A percentile compares a stretch with the other conserved stretches of the same genome.
Evolutionary conservation across 208 protist species (phyloP).

Genomic region (Trichomonas tenax): DNA sequence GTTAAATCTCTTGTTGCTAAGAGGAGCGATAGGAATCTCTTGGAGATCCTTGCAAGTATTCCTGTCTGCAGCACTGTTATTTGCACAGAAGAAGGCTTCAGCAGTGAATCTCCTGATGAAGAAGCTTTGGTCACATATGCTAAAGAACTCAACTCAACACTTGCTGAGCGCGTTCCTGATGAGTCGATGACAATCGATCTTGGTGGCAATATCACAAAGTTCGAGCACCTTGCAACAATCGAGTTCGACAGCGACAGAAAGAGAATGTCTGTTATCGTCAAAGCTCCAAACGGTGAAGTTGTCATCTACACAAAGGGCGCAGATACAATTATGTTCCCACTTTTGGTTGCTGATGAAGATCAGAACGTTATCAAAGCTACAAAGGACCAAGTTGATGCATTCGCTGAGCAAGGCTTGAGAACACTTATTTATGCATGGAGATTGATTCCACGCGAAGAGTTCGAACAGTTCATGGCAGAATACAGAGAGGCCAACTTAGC

Average conservation of each 20-base stretch:
- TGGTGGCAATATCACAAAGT: neutral
- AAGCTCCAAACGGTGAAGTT: conserved; percentile 49
- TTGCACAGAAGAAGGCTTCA: neutral
- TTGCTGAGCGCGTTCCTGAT: neutral
- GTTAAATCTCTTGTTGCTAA: neutral
- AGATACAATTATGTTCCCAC: conserved; percentile 48
- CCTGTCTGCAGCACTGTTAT: neutral
- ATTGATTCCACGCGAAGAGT: neutral
- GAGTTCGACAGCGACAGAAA: conserved; percentile 90
- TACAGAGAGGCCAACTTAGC: neutral
- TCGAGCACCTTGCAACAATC: conserved; percentile 51
- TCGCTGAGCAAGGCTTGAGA: conserved; percentile 24
- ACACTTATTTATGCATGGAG: conserved; percentile 28
- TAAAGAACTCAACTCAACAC: neutral
- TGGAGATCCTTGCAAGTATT: neutral
- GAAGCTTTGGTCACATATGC: neutral
- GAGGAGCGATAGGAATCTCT: neutral
- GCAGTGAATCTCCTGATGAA: neutral
- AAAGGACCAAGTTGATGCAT: conserved; percentile 20
- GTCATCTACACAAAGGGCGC: conserved; percentile 88
- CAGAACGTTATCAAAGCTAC: conserved; percentile 6
- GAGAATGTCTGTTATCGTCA: conserved; percentile 92
- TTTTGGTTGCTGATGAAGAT: neutral
- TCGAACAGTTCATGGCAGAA: neutral
- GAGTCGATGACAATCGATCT: neutral